A percentile compares a stretch with the other conserved stretches of the same genome.
These are phyloP conservation scores for Solanum virginianum DNA, from an alignment of 257 asterid species.

Conservation along the genomic window DNA sequence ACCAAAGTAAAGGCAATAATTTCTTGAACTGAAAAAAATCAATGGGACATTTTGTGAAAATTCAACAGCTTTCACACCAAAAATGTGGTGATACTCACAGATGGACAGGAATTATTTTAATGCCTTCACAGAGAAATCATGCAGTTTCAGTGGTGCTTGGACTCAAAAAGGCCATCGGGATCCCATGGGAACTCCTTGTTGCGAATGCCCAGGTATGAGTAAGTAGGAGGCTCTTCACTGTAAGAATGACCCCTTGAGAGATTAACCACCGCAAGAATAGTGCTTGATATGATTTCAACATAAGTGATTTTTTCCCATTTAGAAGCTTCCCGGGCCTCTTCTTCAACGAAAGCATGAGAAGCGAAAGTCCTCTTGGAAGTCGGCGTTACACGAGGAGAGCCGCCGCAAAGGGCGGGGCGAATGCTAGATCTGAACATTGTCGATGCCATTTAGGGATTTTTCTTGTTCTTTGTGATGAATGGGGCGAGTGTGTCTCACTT, in stretches of 20 bases:
- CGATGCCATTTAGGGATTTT: conserved; percentile 47
- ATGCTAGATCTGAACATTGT: conserved; percentile 73
- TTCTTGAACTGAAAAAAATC: background rate
- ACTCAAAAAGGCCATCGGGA: conserved; percentile 85
- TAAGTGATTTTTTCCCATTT: conserved; percentile 87
- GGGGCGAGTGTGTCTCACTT: too few relatives aligned
- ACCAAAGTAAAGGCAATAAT: background rate
- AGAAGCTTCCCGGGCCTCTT: conserved; percentile 90
- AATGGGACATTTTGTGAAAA: background rate
- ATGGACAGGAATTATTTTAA: background rate
- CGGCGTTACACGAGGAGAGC: conserved; percentile 37
- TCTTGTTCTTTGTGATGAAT: background rate
- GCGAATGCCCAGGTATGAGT: conserved; percentile 60
- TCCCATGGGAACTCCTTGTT: conserved; percentile 93
- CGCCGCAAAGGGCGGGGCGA: conserved; percentile 66
- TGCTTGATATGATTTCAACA: conserved; percentile 34
- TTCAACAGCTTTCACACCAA: background rate
- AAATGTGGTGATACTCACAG: background rate
- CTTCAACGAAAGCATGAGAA: conserved; percentile 45
- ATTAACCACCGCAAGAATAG: conserved; percentile 25
- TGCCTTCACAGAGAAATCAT: background rate
- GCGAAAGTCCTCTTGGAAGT: conserved; percentile 52
- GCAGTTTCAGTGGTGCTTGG: conserved; percentile 18
- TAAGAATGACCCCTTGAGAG: conserved; percentile 79
- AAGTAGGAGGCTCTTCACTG: conserved; percentile 62